Base-by-base conservation (phyloP, 2,329 filamentous ascomycete genomes). In the Akanthomyces dipterigenus region DNA sequence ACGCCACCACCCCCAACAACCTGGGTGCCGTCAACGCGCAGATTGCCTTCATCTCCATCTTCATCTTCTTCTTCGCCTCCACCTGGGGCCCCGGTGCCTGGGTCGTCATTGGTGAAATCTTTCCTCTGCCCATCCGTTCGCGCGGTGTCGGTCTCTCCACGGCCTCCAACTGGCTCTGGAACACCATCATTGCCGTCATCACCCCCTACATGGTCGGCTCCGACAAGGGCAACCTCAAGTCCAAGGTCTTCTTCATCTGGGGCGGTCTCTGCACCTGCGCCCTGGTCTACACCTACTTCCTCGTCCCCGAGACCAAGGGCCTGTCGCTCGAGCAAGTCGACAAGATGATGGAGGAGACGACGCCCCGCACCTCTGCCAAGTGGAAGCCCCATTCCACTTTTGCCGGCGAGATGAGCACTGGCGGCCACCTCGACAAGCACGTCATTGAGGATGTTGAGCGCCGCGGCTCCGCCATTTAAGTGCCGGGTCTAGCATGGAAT, bases 111-210 rank as follows among this genome's bases (percentile, higher is more conserved):
- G 91, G 91, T 72, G 91, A 96, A 79, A 89, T 95, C 76, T 96
- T 89, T 85, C 91, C 91, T 62, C 85, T 96, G 59, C 90, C 90
- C 64, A 93, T 96, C 76, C 89, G 92, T 70, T 89, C 92, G 45
- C 89, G 90, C 67, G 92, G 92, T 78, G 91, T 96, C 63, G 91
- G 84, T 68, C 82, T 96, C 49, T 93, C 91, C 45, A 96, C 92
- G 9, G 89, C 91, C 64, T 91, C 88, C 72, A 96, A 96, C 84
- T 96, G 91, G 91, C 83, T 95, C 65, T 95, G 90, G 90, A 95
- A 92, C 79, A 91, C 87, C 74, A 82, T 83, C 70, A 83, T 83
- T 58, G 74, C 85, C 63, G 82, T 91, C 72, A 89, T 91, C 75
- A 89, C 85, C 8, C 88, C 88, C 18, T 90, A 88, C 79, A 87